Conservation (phyloP, 1,139 yeast species). For the Debaryomycetaceae sp. region DNA sequence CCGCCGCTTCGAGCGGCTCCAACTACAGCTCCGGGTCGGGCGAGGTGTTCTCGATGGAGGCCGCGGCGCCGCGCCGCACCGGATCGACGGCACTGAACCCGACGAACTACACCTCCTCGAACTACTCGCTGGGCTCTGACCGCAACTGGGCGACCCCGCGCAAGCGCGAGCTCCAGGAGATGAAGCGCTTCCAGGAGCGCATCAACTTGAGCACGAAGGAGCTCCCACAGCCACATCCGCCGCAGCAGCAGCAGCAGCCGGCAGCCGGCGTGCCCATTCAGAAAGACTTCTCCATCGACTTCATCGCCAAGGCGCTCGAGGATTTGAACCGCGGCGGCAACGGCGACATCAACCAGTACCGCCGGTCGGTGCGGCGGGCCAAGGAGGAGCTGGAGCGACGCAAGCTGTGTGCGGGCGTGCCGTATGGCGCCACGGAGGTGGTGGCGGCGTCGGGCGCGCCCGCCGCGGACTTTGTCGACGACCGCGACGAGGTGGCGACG, state of each 20-base stretch:
- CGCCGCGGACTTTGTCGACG: conserved; percentile 31
- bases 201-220: conserved; percentile 36
- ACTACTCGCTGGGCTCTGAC: conserved; percentile 28
- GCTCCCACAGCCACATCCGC: conserved; percentile 18
- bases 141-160: conserved; percentile 57
- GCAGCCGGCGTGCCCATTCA: conserved; percentile 29
- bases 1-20: conserved; percentile 1
- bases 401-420: background rate
- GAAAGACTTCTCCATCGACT: conserved; percentile 45
- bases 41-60: conserved; percentile 28
- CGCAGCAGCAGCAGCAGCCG: conserved; percentile 4
- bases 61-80: conserved; percentile 8
- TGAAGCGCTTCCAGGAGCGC: conserved; percentile 36
- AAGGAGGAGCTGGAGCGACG: conserved; percentile 10
- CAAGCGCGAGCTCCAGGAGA: conserved; percentile 27
- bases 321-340: conserved; percentile 64
- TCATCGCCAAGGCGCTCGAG: conserved; percentile 57
- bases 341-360: conserved; percentile 47
- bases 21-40: conserved; percentile 13
- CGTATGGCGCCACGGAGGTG: background rate
- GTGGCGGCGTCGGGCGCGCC: conserved; percentile 19
- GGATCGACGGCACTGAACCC: conserved; percentile 22
- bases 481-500: conserved; percentile 35
- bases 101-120: conserved; percentile 38
- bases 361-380: conserved; percentile 33